Evolutionary conservation across 768 basidiomycete genomes (phyloP), one percentile per base, ranked within the genome.

Genomic region (Glaciozyma antarctica): DNA sequence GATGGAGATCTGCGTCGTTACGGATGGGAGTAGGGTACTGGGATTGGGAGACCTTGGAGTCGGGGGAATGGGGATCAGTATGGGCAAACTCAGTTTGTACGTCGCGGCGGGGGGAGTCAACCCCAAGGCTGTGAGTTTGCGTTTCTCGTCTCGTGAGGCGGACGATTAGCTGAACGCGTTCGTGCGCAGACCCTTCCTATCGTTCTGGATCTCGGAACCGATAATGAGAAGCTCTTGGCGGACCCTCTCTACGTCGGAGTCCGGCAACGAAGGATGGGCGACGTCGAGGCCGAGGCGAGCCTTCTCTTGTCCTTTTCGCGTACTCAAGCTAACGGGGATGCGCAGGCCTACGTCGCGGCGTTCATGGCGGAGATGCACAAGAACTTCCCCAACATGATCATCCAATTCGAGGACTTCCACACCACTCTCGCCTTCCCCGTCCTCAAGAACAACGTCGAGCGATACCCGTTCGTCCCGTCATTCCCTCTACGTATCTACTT

Each of bases 51-150:
- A 79, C 65, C 71, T 78, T 21, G 78, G 78, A 6, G 72, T 77
- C 22, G 77, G 77, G 9, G 77, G 77, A 21, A 77, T 78, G 74
- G 77, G 78, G 19, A 77, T 64, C 53, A 57, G 61, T 17, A 86
- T 92, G 58, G 92, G 92, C n/a, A 94, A 95, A 77, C 81, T 97
- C 10, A 88, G 88, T 22, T 81, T 95, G 22, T 94, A 93, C 75
- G 81, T 91, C 63, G 88, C 89, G 24, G 90, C 88, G 41, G 92
- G 89, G 63, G 91, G 91, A 52, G 64, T 84, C 16, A 66, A 60
- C 64, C 69, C 58, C n/a, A 55, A 57, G 32, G 66, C 72, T 72
- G 28, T 81, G 80, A 19, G 60, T 53, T 15, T 32, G 32, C n/a
- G n/a, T n/a, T n/a, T n/a, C n/a, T n/a, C n/a, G n/a, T n/a, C n/a